Percentiles rank a stretch among this genome's conserved stretches.
These are phyloP conservation scores for Eucalyptus polyanthemos DNA, from an alignment of 345 rosid genomes.

Conservation along the genomic window DNA sequence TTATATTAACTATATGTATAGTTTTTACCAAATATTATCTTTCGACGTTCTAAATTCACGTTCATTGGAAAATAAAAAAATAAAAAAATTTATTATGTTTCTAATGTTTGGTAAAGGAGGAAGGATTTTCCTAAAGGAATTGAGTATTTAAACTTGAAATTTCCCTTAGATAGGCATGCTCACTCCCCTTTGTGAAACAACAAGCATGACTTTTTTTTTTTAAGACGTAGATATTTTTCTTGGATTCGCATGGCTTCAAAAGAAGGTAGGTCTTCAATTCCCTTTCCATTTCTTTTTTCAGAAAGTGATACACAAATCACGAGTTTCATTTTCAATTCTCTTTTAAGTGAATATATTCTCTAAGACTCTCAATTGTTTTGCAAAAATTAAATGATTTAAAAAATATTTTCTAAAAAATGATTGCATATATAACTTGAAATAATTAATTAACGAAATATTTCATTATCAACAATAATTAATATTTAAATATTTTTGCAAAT, in stretches of 20 bases:
- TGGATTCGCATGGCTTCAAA: rapidly evolving
- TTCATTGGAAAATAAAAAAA: neutral
- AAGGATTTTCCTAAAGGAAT: neutral
- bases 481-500: rapidly evolving
- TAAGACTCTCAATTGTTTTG: no score
- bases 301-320: neutral
- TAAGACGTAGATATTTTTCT: no score
- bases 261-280: neutral
- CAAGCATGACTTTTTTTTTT: no score
- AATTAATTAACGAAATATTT: no score
- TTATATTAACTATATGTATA: neutral
- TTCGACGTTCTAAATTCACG: neutral
- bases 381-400: no score
- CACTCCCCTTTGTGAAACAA: no score
- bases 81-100: neutral
- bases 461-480: no score
- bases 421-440: rapidly evolving
- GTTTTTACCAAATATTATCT: neutral
- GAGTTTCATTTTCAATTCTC: neutral
- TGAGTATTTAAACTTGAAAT: neutral
- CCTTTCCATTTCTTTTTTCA: no score
- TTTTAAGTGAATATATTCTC: neutral
- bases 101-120: neutral
- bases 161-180: neutral
- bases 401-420: no score